Base-by-base conservation (phyloP, 2,329 filamentous ascomycete species). In the Ophiocordyceps polyrhachis-furcata region DNA sequence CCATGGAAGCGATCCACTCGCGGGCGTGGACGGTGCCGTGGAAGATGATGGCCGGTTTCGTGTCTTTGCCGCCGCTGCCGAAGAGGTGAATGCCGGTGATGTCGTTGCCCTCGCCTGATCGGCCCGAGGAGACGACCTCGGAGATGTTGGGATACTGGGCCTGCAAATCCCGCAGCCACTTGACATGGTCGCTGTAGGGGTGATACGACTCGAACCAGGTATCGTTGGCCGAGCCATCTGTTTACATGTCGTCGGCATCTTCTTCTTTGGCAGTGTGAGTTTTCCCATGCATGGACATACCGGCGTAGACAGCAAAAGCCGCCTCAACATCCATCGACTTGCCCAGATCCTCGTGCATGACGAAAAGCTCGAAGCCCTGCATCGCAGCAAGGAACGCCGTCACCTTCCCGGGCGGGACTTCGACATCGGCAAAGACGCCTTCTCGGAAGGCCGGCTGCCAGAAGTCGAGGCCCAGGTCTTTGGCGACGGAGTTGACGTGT, bases 31-130 rank as follows among this genome's bases (percentile, higher is more conserved):
- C 70, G 21, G 68, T 77, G 13, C 67, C 69, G 54, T 78, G 73
- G 53, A 71, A 68, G 40, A 77, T 62, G 40, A 75, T 57, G 17
- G 70, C 73, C 1, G 71, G 70, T 49, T 70, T 71, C 25, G 51
- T 56, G 28, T 67, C 65, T 43, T 61, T 62, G 1, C 64, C 63
- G 1, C 53, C 53, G 43, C 53, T 60, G 2, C 73, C 73, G 57
- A 64, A 76, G 44, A 77, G 61, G 48, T 76, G 73, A 40, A 77
- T 60, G 0, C 79, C 83, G 12, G 73, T 70, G 45, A 89, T 85
- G 45, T 59, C 49, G 37, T 67, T 62, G 3, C 68, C 68, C 44
- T 70, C 56, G 31, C 61, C 56, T 0, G 70, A 71, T 23, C 55
- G 62, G 4, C 73, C 73, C 2, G 66, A 59, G 7, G 59, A 63